Conservation (phyloP, 2,329 filamentous ascomycete species). For the Fusarium sp. region DNA sequence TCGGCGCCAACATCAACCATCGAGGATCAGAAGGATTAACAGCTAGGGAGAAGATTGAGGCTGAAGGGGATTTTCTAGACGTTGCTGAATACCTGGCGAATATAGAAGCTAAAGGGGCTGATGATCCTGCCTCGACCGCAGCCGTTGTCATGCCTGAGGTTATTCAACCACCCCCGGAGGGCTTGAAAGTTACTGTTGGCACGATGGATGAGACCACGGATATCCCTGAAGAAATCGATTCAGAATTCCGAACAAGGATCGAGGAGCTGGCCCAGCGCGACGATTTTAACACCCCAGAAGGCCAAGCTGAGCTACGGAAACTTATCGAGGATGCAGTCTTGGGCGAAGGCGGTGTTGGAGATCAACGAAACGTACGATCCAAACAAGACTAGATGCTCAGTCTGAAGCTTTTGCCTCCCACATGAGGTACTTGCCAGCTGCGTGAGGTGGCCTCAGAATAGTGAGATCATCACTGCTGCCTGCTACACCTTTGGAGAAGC, state of each 20-base stretch:
- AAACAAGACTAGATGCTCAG: constrained; percentile 61
- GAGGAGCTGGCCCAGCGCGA: constrained; percentile 85
- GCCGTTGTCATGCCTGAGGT: constrained; percentile 47
- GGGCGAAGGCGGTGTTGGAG: constrained; percentile 69
- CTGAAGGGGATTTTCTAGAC: constrained; percentile 39
- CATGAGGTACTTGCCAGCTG: constrained; percentile 64
- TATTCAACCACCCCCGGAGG: constrained; percentile 74
- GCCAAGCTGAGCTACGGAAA: constrained; percentile 79
- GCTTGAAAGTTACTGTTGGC: constrained; percentile 79
- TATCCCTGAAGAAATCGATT: constrained; percentile 72
- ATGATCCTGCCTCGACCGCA: constrained; percentile 44
- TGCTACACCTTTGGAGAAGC: constrained; percentile 57
- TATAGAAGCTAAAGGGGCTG: constrained; percentile 39
- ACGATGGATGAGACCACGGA: constrained; percentile 72
- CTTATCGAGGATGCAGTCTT: constrained; percentile 83
- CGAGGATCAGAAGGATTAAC: constrained; percentile 80
- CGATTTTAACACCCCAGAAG: constrained; percentile 83
- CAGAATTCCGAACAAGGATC: constrained; percentile 84
- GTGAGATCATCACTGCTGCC: constrained; percentile 60
- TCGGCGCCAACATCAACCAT: constrained; percentile 72
- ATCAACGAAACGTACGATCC: constrained; percentile 71
- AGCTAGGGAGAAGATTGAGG: constrained; percentile 77
- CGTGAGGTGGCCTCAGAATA: constrained; percentile 61
- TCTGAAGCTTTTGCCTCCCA: constrained; percentile 65
- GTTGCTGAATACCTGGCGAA: constrained; percentile 34